Evolutionary conservation across 306 rosid species (phyloP).

Genomic region (Herpetospermum pedunculosum): DNA sequence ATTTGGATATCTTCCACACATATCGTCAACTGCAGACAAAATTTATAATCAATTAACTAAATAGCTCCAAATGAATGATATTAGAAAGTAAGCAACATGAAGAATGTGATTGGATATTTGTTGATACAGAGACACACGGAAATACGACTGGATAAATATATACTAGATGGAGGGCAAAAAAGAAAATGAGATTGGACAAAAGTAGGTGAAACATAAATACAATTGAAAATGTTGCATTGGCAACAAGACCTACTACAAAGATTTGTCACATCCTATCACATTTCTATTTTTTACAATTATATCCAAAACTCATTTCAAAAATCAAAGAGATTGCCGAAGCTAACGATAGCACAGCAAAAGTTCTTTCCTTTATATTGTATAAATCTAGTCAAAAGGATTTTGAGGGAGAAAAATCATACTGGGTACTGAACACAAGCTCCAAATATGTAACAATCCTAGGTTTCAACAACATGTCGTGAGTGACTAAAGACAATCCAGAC

Average conservation of each 20-base stretch:
- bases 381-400: not conserved
- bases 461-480: not conserved
- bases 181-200: not conserved
- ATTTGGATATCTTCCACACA: slow-evolving; percentile 94
- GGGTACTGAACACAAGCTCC: not conserved
- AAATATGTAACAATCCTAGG: not conserved
- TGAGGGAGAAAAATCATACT: not conserved
- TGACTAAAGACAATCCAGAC: not conserved
- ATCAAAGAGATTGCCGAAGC: not conserved
- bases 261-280: not conserved
- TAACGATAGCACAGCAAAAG: not conserved
- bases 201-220: not conserved
- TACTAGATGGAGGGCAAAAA: not conserved
- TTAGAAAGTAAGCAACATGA: not conserved
- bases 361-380: not conserved
- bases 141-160: not conserved
- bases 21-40: slow-evolving; percentile 69
- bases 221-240: not conserved
- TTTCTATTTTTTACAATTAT: not conserved
- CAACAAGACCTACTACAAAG: not conserved
- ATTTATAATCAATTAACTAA: not conserved
- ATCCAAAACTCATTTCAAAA: not conserved
- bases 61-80: not conserved
- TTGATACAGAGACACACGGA: not conserved
- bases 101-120: not conserved